phyloP scores from a whole-genome alignment of 495 filamentous ascomycete genomes.

The Lepidopterella palustris region DNA sequence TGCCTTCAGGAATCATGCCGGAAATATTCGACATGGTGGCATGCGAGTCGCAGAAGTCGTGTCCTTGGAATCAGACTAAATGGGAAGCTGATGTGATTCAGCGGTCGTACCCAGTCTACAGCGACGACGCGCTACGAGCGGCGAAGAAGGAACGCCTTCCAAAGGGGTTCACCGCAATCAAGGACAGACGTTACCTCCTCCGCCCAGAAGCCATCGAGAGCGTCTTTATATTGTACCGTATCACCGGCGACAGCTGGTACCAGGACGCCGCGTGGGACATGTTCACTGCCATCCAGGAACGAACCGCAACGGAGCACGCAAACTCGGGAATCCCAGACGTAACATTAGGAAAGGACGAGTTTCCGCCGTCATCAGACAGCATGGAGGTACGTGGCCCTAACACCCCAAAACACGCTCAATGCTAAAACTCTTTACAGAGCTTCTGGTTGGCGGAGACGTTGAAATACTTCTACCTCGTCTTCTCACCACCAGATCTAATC shows the following conservation, averaged over 20 bases:
- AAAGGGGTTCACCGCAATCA: slow-evolving; percentile 52
- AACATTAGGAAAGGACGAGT: slow-evolving; percentile 24
- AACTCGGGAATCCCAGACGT: slow-evolving; percentile 58
- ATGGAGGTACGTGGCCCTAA: slow-evolving; percentile 36
- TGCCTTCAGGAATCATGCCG: slow-evolving; percentile 56
- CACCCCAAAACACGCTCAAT: too few relatives aligned
- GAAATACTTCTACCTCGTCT: slow-evolving; percentile 51
- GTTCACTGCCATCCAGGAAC: slow-evolving; percentile 58
- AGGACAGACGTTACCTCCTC: slow-evolving; percentile 61
- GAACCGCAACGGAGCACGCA: slow-evolving; percentile 53
- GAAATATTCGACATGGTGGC: slow-evolving; percentile 50
- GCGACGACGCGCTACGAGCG: slow-evolving; percentile 17
- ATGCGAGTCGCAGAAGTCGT: slow-evolving; percentile 35
- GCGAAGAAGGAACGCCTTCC: slow-evolving; percentile 43
- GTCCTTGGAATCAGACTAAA: slow-evolving; percentile 22
- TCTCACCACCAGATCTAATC: slow-evolving; percentile 43
- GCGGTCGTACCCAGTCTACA: slow-evolving; percentile 38
- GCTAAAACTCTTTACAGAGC: slow-evolving; percentile 24
- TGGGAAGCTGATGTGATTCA: slow-evolving; percentile 51
- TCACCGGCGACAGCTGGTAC: slow-evolving; percentile 61
- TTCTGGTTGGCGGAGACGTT: slow-evolving; percentile 48
- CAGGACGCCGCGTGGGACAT: slow-evolving; percentile 70
- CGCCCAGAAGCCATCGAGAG: slow-evolving; percentile 47
- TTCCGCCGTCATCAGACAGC: slow-evolving; percentile 24
- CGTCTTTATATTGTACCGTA: slow-evolving; percentile 68